These are phyloP conservation scores for Septoria petroselini DNA, from an alignment of 2,329 filamentous ascomycete genomes.

Conservation along the genomic window DNA sequence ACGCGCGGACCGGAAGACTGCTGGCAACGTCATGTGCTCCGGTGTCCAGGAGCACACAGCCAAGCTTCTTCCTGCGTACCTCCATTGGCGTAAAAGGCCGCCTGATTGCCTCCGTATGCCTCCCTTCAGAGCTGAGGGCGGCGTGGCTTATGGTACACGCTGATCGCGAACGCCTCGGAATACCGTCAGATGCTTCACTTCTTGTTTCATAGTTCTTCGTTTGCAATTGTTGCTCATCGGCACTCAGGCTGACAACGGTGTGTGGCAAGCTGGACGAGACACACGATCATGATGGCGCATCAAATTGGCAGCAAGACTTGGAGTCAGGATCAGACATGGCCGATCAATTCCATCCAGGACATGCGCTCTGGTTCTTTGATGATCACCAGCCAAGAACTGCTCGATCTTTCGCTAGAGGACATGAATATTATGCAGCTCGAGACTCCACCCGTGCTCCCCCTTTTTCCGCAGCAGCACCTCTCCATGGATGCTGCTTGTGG, in stretches of 20 bases:
- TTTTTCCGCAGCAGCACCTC: background rate
- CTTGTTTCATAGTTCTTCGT: background rate
- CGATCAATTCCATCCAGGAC: background rate
- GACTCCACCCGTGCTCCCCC: background rate
- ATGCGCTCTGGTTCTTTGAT: slow-evolving; percentile 1
- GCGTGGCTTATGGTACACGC: background rate
- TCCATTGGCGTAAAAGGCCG: background rate
- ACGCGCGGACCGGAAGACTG: background rate
- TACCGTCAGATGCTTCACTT: background rate
- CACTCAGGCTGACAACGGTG: too few relatives aligned
- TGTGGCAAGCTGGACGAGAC: too few relatives aligned
- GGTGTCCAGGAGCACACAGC: background rate
- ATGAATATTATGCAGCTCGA: background rate
- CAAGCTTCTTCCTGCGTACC: slow-evolving; percentile 9
- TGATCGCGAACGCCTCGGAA: background rate
- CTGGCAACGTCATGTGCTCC: slow-evolving; percentile 10
- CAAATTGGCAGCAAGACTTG: background rate
- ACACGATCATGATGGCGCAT: background rate
- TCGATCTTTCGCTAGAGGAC: slow-evolving; percentile 6
- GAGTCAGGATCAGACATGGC: slow-evolving; percentile 3
- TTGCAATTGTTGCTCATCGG: too few relatives aligned
- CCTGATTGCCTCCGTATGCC: background rate
- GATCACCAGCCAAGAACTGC: slow-evolving; percentile 7
- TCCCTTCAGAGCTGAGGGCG: slow-evolving; percentile 5
- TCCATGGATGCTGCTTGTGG: background rate